Conservation (phyloP, 106 monocot species). For the Phalaenopsis aphrodite region DNA sequence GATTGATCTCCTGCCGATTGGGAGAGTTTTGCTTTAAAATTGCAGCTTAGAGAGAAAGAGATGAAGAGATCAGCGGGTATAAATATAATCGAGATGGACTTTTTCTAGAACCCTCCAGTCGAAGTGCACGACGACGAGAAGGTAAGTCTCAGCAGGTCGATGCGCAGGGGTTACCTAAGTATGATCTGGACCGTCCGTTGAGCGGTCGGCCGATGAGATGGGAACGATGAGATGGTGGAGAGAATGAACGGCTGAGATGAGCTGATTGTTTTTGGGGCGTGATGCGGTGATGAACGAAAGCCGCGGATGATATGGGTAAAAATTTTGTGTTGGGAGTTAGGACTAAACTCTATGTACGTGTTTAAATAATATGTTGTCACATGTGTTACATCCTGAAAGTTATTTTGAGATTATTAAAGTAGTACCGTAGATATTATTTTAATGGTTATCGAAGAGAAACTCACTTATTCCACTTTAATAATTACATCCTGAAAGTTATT, state of each 20-base stretch:
- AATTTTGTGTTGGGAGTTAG: too few relatives aligned
- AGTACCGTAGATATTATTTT: too few relatives aligned
- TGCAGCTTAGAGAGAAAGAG: not conserved
- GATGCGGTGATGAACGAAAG: not conserved
- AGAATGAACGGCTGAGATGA: not conserved
- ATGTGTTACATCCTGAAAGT: too few relatives aligned
- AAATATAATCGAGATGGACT: constrained; percentile 5
- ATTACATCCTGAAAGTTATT: too few relatives aligned
- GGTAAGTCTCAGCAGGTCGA: not conserved
- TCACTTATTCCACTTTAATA: too few relatives aligned
- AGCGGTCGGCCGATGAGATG: not conserved
- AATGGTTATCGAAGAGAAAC: too few relatives aligned
- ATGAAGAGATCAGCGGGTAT: not conserved
- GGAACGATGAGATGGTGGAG: not conserved
- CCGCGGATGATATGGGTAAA: not conserved
- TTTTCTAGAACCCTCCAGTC: constrained; percentile 16
- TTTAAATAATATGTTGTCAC: too few relatives aligned
- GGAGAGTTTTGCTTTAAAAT: not conserved
- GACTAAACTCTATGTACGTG: too few relatives aligned
- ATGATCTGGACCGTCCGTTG: constrained; percentile 3
- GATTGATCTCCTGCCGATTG: not conserved
- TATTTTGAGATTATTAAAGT: too few relatives aligned
- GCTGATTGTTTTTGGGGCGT: not conserved
- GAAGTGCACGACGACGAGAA: constrained; percentile 3
- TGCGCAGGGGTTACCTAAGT: not conserved